Conservation (phyloP, 176 grass and related monocot species). For the sorghum (Sorghum bicolor) region DNA sequence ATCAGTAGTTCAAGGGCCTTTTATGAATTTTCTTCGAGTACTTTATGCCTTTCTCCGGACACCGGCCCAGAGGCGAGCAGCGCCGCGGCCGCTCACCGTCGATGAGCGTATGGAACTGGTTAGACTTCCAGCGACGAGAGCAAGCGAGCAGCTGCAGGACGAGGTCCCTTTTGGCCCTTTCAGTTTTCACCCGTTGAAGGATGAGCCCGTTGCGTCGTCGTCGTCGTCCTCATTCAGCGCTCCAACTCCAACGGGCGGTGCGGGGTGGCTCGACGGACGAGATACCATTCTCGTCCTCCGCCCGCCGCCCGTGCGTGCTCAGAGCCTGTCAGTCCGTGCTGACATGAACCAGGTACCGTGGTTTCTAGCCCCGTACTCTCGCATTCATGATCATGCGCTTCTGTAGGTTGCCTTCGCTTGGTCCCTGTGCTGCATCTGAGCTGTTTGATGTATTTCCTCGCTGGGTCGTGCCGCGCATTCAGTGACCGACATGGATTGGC, state of each 20-base stretch:
- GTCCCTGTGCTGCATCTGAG: neutral
- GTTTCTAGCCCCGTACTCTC: neutral
- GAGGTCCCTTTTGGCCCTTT: neutral
- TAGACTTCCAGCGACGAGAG: neutral
- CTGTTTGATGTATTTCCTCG: constrained; percentile 1
- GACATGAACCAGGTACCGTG: neutral
- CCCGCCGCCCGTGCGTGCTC: neutral
- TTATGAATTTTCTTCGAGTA: neutral
- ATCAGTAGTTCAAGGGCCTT: neutral
- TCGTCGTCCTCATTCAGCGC: neutral
- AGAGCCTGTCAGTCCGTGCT: neutral
- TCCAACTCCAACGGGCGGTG: neutral
- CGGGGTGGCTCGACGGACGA: neutral
- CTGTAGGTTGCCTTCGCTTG: neutral
- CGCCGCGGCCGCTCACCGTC: neutral
- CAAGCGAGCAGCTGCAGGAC: neutral
- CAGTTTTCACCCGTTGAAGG: neutral
- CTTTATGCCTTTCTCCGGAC: neutral
- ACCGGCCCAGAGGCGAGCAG: neutral
- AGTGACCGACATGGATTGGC: neutral
- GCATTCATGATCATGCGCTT: neutral
- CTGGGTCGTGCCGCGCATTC: neutral
- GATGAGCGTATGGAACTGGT: neutral
- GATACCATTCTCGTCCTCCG: neutral
- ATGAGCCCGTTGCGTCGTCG: neutral